Percentiles rank a stretch among this genome's conserved stretches.
Conservation (phyloP, 2,329 filamentous ascomycete species). For the Calonectria honghensis region DNA sequence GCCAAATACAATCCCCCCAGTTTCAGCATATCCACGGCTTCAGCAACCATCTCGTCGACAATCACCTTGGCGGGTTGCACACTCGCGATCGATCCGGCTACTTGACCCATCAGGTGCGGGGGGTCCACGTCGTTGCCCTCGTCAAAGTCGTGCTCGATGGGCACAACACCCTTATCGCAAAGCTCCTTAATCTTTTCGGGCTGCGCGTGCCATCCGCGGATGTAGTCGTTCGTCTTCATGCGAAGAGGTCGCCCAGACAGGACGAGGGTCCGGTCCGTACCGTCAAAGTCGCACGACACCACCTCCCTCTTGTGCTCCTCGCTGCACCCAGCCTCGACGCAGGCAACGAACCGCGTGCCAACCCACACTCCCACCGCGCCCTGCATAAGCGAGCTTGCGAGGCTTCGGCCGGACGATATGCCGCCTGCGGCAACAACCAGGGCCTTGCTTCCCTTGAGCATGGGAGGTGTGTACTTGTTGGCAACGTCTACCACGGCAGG, state of each 20-base stretch:
- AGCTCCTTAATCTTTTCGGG: slow-evolving; percentile 85
- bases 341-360: slow-evolving; percentile 92
- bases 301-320: slow-evolving; percentile 90
- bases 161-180: slow-evolving; percentile 85
- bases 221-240: slow-evolving; percentile 88
- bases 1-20: slow-evolving; percentile 76
- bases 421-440: slow-evolving; percentile 94
- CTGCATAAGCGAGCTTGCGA: slow-evolving; percentile 90
- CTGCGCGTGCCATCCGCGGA: slow-evolving; percentile 85
- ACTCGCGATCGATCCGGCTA: slow-evolving; percentile 84
- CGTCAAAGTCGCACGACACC: slow-evolving; percentile 84
- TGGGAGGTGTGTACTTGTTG: slow-evolving; percentile 79
- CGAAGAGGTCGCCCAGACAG: slow-evolving; percentile 88
- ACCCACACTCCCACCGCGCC: slow-evolving; percentile 95
- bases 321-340: slow-evolving; percentile 86
- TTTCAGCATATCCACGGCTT: slow-evolving; percentile 82
- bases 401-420: slow-evolving; percentile 85
- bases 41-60: slow-evolving; percentile 91
- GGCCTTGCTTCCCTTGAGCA: slow-evolving; percentile 81
- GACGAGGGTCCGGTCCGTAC: slow-evolving; percentile 88
- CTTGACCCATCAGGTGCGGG: slow-evolving; percentile 95
- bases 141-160: slow-evolving; percentile 88
- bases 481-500: slow-evolving; percentile 92
- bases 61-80: slow-evolving; percentile 89
- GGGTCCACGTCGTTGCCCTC: slow-evolving; percentile 87